Conservation (phyloP, 1,284 basidiomycete genomes). For the Leccinum cinnamomeum region DNA sequence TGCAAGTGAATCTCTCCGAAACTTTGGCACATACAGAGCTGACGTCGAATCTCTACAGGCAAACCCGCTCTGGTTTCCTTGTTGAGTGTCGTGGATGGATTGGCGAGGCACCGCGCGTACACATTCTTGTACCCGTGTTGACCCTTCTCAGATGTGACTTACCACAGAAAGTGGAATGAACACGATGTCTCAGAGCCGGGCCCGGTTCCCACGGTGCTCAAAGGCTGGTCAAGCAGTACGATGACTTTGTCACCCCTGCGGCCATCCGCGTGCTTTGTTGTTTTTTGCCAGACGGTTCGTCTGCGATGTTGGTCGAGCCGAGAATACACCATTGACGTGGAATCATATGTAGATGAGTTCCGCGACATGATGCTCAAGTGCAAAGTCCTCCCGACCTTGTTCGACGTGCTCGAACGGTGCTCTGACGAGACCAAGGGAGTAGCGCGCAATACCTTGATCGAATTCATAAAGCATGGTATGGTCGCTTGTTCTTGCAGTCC, state of each 20-base stretch:
- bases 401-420: constrained; percentile 27
- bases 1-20: constrained; percentile 13
- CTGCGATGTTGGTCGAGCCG: neutral
- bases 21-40: neutral
- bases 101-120: constrained; percentile 22
- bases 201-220: constrained; percentile 21
- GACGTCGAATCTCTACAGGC: constrained; percentile 13
- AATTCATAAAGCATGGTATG: constrained; percentile 24
- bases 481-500: neutral
- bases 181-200: constrained; percentile 8
- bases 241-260: constrained; percentile 34
- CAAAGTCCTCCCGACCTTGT: constrained; percentile 16
- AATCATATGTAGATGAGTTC: constrained; percentile 19
- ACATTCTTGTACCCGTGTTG: neutral
- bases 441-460: constrained; percentile 14
- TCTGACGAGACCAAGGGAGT: constrained; percentile 23
- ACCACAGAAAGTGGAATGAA: constrained; percentile 10
- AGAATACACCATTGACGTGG: neutral
- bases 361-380: constrained; percentile 20
- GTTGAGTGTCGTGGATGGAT: constrained; percentile 21
- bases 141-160: neutral
- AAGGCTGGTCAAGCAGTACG: constrained; percentile 17
- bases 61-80: constrained; percentile 24
- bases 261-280: constrained; percentile 29
- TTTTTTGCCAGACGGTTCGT: constrained; percentile 28